Conservation (phyloP, 805 yeast species). For the Hanseniaspora vineae region DNA sequence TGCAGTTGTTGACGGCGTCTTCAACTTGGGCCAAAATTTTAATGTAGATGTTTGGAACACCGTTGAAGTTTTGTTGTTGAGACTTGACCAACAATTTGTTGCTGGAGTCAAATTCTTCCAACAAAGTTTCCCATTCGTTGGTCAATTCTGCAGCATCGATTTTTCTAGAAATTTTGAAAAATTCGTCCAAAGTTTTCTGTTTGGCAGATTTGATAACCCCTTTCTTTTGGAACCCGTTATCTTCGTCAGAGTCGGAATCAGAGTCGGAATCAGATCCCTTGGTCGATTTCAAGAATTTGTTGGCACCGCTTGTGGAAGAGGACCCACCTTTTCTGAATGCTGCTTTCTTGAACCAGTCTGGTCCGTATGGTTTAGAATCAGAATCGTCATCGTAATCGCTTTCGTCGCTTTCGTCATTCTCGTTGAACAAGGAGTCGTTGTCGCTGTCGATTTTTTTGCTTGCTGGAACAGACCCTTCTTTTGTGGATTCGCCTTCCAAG, state of each 20-base stretch:
- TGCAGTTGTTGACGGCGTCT: constrained; percentile 43
- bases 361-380: constrained; percentile 31
- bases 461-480: background rate
- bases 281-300: constrained; percentile 23
- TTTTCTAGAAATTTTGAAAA: constrained; percentile 50
- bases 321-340: constrained; percentile 25
- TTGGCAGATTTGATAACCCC: constrained; percentile 86
- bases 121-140: constrained; percentile 68
- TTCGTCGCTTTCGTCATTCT: constrained; percentile 26
- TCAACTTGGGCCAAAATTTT: constrained; percentile 61
- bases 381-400: constrained; percentile 31
- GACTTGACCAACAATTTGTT: constrained; percentile 54
- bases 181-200: constrained; percentile 84
- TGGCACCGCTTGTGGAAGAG: constrained; percentile 12
- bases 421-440: constrained; percentile 25
- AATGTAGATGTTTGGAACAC: constrained; percentile 61
- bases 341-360: constrained; percentile 31
- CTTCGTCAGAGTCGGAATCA: constrained; percentile 32
- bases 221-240: constrained; percentile 49
- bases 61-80: constrained; percentile 55
- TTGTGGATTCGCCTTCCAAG: constrained; percentile 19
- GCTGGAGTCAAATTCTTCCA: constrained; percentile 67
- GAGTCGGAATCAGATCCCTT: constrained; percentile 27
- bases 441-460: background rate
- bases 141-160: constrained; percentile 57